A percentile compares a stretch with the other conserved stretches of the same genome.
These are phyloP conservation scores for Toxicodendron radicans DNA, from an alignment of 345 rosid species.

Conservation along the genomic window DNA sequence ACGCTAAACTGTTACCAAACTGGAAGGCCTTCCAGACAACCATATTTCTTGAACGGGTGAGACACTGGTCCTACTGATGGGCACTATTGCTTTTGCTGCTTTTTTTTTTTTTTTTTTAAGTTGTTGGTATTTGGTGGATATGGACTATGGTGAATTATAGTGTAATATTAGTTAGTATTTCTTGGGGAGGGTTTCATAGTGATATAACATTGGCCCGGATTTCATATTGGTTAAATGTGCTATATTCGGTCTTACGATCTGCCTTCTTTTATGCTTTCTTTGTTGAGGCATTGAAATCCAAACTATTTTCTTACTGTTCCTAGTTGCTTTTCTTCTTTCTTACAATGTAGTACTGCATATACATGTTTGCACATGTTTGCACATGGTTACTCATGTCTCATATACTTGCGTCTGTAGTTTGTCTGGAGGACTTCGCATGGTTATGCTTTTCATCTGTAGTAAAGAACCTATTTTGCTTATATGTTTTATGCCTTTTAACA, in stretches of 20 bases:
- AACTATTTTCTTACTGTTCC: not conserved
- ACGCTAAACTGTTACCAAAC: constrained; percentile 61
- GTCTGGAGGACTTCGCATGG: not conserved
- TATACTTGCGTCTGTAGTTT: constrained; percentile 3
- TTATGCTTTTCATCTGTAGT: constrained; percentile 4
- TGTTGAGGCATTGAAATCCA: not conserved
- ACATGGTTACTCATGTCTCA: not conserved
- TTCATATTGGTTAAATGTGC: not conserved
- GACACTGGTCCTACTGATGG: constrained; percentile 23
- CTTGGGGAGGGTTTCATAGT: not conserved
- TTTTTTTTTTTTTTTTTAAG: not conserved
- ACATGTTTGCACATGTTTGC: not conserved
- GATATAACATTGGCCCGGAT: not conserved
- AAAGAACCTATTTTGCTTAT: not conserved
- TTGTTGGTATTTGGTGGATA: no score
- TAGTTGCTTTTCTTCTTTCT: not conserved
- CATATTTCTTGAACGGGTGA: constrained; percentile 82
- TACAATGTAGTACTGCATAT: not conserved
- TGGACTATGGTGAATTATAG: not conserved
- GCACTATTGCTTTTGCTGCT: not conserved
- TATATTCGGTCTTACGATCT: not conserved
- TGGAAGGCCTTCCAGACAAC: constrained; percentile 96
- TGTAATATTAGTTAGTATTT: not conserved
- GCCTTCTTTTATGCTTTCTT: constrained; percentile 2
- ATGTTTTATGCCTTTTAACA: not conserved